Evolutionary conservation across 495 filamentous ascomycete species (phyloP).

Genomic region (Trichocladium uniseriatum): DNA sequence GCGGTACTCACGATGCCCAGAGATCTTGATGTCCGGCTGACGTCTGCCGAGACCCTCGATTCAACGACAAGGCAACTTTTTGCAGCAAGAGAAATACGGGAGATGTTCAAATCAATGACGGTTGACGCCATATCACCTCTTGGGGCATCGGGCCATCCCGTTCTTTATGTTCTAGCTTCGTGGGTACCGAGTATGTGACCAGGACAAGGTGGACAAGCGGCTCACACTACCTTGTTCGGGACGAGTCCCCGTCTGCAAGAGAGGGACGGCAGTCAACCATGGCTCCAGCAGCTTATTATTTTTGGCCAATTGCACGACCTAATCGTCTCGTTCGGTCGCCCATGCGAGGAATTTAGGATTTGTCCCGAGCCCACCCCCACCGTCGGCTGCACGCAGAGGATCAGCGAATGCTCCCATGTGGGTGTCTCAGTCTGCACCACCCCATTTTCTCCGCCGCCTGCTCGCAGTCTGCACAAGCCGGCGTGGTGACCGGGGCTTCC

Average conservation of each 20-base stretch:
- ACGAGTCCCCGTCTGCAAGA: background rate
- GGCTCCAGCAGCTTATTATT: too few relatives aligned
- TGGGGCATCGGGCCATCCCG: background rate
- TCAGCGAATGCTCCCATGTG: too few relatives aligned
- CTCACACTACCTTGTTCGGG: background rate
- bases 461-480: too few relatives aligned
- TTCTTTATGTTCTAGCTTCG: background rate
- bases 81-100: too few relatives aligned
- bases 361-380: too few relatives aligned
- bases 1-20: conserved; percentile 15
- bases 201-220: too few relatives aligned
- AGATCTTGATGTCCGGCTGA: conserved; percentile 5
- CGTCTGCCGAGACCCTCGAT: conserved; percentile 11
- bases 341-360: too few relatives aligned
- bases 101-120: background rate
- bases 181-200: too few relatives aligned
- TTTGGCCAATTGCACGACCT: background rate
- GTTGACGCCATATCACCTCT: background rate
- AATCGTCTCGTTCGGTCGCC: background rate
- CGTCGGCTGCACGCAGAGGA: too few relatives aligned
- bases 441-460: too few relatives aligned
- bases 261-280: too few relatives aligned
- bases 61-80: background rate
- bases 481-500: background rate
- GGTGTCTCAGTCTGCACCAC: too few relatives aligned